Base-by-base conservation (phyloP, 495 filamentous ascomycete species). In the Neurospora sp. region DNA sequence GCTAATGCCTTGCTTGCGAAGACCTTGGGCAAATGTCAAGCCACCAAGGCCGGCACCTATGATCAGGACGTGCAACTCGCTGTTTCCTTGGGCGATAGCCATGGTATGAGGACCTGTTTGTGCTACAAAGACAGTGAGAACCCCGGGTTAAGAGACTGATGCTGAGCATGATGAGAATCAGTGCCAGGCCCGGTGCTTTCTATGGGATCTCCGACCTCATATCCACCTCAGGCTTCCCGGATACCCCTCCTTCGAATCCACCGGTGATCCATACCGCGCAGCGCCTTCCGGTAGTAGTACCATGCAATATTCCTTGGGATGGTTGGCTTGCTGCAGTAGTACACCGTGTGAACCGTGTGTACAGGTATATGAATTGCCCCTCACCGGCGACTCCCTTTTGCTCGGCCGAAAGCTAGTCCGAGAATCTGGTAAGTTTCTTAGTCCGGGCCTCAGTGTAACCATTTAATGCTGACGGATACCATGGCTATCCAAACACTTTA, bases 1-100 rank as follows among this genome's bases (percentile, higher is more conserved):
- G 48, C 81, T 76, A 35, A 89, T 82, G 17, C 81, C 80, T 40
- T 83, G 78, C 81, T 89, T 85, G 74, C 84, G 84, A 69, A 87
- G 78, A 6, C 81, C 80, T 61, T 84, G 81, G 5, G 81, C 82
- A 2, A 83, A 75, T 16, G 78, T 74, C 20, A 83, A 77, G 16
- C 82, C 82, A 7, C 77, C 76, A n/a, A 82, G 75, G 6, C 82
- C 82, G 45, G 73, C 76, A 17, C 80, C 79, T 10, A 80, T 72
- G 70, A 82, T 80, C 3, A 82, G 35, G 10, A 81, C 74, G 39
- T 68, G 69, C 53, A 61, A 35, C 2, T 61, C 27, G 27, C 6
- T 35, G 14, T 35, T 27, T 31, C 8, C 22, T 59, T 27, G 22
- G 5, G 20, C 22, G 4, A 0, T 14, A 31, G 22, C 0, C 27